Percentiles rank a stretch among this genome's conserved stretches.
Evolutionary conservation across 345 rosid genomes (phyloP).

Genomic region (Camelina neglecta): DNA sequence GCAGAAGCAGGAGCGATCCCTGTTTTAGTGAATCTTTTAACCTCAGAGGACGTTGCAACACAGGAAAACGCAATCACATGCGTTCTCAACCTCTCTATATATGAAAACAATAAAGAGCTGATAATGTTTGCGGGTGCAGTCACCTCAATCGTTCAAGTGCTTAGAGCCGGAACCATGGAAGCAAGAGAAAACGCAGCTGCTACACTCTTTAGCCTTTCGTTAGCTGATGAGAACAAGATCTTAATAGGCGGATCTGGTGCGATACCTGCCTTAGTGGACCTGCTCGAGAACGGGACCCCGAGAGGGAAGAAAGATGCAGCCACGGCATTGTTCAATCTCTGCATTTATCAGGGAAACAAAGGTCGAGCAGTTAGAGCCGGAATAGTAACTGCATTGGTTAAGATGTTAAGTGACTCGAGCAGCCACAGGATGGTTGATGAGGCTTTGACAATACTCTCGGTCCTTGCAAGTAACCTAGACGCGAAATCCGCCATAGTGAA

Average conservation of each 20-base stretch:
- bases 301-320: constrained; percentile 65
- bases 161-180: constrained; percentile 46
- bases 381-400: constrained; percentile 76
- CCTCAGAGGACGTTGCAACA: constrained; percentile 38
- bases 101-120: constrained; percentile 46
- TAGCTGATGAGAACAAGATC: constrained; percentile 58
- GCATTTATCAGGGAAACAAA: constrained; percentile 79
- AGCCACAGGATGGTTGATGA: constrained; percentile 49
- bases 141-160: constrained; percentile 45
- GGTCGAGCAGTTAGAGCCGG: constrained; percentile 81
- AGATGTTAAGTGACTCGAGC: constrained; percentile 52
- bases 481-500: constrained; percentile 47
- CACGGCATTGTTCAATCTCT: constrained; percentile 81
- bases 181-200: constrained; percentile 54
- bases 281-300: constrained; percentile 54
- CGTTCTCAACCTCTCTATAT: constrained; percentile 47
- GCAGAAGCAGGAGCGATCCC: constrained; percentile 74
- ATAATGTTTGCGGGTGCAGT: constrained; percentile 47
- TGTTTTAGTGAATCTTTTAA: constrained; percentile 37
- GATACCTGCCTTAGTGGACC: constrained; percentile 53
- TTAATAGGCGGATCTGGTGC: constrained; percentile 63
- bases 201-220: constrained; percentile 57
- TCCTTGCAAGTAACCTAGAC: constrained; percentile 42
- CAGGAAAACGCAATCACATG: constrained; percentile 47
- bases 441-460: constrained; percentile 48